These are phyloP conservation scores for Rosa rugosa DNA, from an alignment of 306 rosid genomes.

Conservation along the genomic window DNA sequence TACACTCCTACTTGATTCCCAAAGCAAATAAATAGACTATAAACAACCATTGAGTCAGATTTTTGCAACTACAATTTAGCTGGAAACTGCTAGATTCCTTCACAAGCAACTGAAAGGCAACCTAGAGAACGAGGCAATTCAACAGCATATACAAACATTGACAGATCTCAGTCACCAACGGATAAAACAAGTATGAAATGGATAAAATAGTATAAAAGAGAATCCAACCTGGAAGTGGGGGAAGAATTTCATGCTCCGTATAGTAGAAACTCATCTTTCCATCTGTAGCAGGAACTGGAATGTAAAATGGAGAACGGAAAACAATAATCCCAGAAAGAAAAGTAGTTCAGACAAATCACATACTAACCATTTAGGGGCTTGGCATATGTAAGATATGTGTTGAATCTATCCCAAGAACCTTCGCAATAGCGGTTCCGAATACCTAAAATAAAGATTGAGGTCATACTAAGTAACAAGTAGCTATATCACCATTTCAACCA, in stretches of 20 bases:
- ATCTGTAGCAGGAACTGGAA: conserved; percentile 40
- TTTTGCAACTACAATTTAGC: not conserved
- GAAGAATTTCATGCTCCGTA: conserved; percentile 92
- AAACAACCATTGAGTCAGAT: not conserved
- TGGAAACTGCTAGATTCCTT: not conserved
- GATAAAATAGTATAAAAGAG: not conserved
- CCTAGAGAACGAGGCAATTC: not conserved
- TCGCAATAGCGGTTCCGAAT: conserved; percentile 63
- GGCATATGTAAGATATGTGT: conserved; percentile 60
- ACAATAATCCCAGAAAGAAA: conserved; percentile 6
- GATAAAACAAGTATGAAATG: not conserved
- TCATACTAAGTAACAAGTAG: conserved; percentile 21
- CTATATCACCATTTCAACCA: not conserved
- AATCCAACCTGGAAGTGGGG: conserved; percentile 85
- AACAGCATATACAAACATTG: not conserved
- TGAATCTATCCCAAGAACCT: conserved; percentile 83
- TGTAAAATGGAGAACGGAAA: conserved; percentile 24
- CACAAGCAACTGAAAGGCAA: conserved; percentile 17
- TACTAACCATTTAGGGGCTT: conserved; percentile 65
- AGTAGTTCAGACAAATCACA: conserved; percentile 4
- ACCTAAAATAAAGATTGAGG: conserved; percentile 42
- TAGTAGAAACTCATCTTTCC: conserved; percentile 91
- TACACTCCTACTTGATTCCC: not conserved
- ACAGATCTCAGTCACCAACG: not conserved
- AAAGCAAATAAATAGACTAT: not conserved